Conservation (phyloP, 1,139 yeast species). For the Yamadazyma trypodendri region DNA sequence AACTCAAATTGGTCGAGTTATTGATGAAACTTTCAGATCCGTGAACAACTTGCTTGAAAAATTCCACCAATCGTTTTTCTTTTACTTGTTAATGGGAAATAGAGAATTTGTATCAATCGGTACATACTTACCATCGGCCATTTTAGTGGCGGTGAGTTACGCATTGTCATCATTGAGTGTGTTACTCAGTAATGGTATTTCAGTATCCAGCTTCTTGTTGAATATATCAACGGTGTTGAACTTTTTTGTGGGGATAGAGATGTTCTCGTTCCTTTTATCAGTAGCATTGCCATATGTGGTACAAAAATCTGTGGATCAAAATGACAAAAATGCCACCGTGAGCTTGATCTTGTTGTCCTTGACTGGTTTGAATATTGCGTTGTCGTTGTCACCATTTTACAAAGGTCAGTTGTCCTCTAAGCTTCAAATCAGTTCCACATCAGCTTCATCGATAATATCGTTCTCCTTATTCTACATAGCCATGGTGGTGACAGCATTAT, state of each 20-base stretch:
- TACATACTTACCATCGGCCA: conserved; percentile 86
- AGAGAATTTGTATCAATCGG: conserved; percentile 86
- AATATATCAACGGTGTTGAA: conserved; percentile 27
- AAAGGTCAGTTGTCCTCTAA: conserved; percentile 8
- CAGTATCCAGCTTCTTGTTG: conserved; percentile 21
- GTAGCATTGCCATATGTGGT: conserved; percentile 28
- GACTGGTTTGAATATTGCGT: conserved; percentile 17
- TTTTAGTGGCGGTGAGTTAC: conserved; percentile 67
- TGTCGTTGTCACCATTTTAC: conserved; percentile 22
- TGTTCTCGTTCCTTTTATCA: conserved; percentile 28
- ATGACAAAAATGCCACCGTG: conserved; percentile 18
- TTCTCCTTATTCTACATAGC: conserved; percentile 61
- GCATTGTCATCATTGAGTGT: conserved; percentile 69
- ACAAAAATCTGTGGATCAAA: conserved; percentile 10
- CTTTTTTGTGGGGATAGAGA: conserved; percentile 35
- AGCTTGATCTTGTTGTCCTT: conserved; percentile 19
- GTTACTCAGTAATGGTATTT: conserved; percentile 45
- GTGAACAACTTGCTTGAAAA: conserved; percentile 91
- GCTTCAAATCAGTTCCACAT: conserved; percentile 18
- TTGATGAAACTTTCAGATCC: conserved; percentile 84
- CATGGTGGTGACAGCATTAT: conserved; percentile 66
- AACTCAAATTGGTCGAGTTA: conserved; percentile 86
- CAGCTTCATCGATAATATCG: conserved; percentile 33
- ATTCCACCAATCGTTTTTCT: conserved; percentile 95
- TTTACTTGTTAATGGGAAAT: conserved; percentile 81